Conservation (phyloP, 2,329 filamentous ascomycete genomes). For the Phyllosticta paracitricarpa region DNA sequence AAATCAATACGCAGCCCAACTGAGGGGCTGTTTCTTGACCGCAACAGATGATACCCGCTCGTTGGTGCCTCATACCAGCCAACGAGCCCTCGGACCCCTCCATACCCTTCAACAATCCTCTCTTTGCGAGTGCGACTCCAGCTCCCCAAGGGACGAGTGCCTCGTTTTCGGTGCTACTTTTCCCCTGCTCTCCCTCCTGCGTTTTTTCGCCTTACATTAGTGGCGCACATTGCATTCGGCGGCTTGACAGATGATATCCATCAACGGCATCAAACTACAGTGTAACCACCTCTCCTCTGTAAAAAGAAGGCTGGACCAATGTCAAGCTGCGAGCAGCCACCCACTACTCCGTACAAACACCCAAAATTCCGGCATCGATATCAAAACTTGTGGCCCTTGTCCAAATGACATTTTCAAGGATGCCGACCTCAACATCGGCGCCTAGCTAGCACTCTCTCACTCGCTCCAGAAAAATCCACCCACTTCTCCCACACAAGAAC, state of each 20-base stretch:
- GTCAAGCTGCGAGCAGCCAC: background rate
- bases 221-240: background rate
- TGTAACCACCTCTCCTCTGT: background rate
- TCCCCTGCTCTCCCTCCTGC: background rate
- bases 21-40: background rate
- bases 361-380: background rate
- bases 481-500: background rate
- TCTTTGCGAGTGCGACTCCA: background rate
- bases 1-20: constrained; percentile 11
- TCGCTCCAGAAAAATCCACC: background rate
- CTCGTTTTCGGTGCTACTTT: background rate
- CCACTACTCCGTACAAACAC: background rate
- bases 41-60: background rate
- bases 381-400: background rate
- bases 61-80: background rate
- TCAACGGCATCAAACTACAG: background rate
- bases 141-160: background rate
- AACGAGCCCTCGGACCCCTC: background rate
- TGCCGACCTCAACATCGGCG: background rate
- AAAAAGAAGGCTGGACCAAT: background rate
- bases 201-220: background rate
- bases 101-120: background rate
- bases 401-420: background rate
- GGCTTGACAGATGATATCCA: background rate
- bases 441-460: background rate